Evolutionary conservation across 1,284 basidiomycete species (phyloP).

Genomic region (Rhodotorula sp.): DNA sequence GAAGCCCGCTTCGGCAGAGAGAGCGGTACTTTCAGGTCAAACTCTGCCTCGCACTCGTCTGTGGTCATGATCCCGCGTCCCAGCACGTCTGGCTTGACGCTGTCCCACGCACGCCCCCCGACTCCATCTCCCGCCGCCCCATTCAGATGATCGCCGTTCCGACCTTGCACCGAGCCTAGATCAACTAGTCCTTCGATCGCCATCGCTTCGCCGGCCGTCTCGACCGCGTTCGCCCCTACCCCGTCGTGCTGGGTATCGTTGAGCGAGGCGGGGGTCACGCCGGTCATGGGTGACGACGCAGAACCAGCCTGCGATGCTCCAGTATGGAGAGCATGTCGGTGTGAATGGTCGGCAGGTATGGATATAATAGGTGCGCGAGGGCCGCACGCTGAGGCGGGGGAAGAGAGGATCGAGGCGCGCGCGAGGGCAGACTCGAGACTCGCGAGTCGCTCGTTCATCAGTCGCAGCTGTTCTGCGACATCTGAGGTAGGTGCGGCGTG

Average conservation of each 20-base stretch:
- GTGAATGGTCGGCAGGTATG: neutral
- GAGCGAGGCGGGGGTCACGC: constrained; percentile 7
- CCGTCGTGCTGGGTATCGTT: constrained; percentile 12
- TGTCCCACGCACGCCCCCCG: neutral
- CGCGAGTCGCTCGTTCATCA: constrained; percentile 38
- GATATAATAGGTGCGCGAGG: too few species aligned
- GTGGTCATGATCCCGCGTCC: constrained; percentile 22
- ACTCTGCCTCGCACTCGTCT: constrained; percentile 32
- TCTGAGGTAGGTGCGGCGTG: neutral
- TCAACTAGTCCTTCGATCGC: constrained; percentile 39
- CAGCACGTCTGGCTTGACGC: constrained; percentile 31
- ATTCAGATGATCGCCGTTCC: neutral
- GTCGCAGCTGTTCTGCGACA: constrained; percentile 13
- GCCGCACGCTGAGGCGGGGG: neutral
- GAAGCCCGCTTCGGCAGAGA: neutral
- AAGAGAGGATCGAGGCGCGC: constrained; percentile 16
- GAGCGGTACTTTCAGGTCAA: constrained; percentile 15
- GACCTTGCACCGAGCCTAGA: neutral
- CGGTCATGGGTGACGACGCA: constrained; percentile 8
- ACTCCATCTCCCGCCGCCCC: neutral
- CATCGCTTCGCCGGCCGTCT: constrained; percentile 39
- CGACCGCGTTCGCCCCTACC: constrained; percentile 30
- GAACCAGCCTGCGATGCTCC: constrained; percentile 9
- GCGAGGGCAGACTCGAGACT: constrained; percentile 33
- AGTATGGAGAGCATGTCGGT: neutral